Conservation (phyloP, 225 moss, liverwort and hornwort species). For the Physcomitrellopsis africana region DNA sequence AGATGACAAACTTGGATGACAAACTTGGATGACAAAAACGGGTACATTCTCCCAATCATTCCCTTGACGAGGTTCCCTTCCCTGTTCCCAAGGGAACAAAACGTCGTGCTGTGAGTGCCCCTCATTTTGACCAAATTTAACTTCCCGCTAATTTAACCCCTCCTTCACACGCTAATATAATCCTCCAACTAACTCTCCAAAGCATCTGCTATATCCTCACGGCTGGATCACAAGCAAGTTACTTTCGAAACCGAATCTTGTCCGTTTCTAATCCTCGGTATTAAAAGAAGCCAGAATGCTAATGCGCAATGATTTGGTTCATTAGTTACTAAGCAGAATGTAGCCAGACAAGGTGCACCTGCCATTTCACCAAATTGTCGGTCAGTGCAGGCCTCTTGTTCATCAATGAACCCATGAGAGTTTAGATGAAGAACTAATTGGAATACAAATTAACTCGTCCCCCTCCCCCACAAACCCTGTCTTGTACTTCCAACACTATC, state of each 20-base stretch:
- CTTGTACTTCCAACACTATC: no score
- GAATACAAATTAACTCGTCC: neutral
- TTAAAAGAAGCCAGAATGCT: neutral
- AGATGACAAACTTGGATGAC: neutral
- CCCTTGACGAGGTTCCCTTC: neutral
- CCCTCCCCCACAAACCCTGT: no score
- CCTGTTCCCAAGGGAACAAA: neutral
- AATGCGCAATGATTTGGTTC: neutral
- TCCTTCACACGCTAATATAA: no score
- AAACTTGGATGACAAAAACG: neutral
- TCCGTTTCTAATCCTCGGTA: neutral
- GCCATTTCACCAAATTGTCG: conserved; percentile 29
- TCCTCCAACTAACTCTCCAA: neutral
- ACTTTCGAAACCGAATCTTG: neutral
- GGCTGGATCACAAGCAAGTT: neutral
- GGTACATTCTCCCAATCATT: conserved; percentile 21
- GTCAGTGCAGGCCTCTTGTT: conserved; percentile 29
- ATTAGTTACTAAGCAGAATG: neutral
- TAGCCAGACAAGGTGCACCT: neutral
- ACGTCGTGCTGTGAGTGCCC: conserved; percentile 15
- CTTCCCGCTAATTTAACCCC: neutral
- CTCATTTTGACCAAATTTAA: neutral
- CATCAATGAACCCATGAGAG: conserved; percentile 21
- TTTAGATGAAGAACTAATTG: neutral
- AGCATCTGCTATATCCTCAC: neutral